Base-by-base conservation (phyloP, 2,329 filamentous ascomycete genomes). In the Penicillium sp. region DNA sequence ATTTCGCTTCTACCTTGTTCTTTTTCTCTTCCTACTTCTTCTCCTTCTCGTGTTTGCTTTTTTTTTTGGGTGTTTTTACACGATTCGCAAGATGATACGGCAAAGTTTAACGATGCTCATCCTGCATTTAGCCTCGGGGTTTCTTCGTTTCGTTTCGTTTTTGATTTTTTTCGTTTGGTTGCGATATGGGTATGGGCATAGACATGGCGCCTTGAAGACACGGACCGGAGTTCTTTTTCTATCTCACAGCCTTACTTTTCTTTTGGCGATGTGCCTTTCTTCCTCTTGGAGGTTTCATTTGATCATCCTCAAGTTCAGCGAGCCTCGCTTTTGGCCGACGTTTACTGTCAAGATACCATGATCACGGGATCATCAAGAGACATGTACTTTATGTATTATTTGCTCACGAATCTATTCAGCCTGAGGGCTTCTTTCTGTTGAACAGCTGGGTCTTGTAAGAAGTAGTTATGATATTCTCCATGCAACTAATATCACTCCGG, bases 321-420 rank as follows among this genome's bases (percentile, higher is more conserved):
- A 42, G 18, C 29, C 36, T 40, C 46, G 36, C 24, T 40, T 31
- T 50, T 40, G 34, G 50, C 46, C 42, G 18, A 39, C 29, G 41
- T 18, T 53, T 45, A 54, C 44, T 55, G 56, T 43, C 48, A 45
- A 50, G 44, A 48, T 55, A 29, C 48, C 45, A 60, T 32, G 56
- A 63, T 57, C 43, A 42, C 46, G 61, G 55, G 60, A 48, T 31
- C 54, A 54, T 60, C 50, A 54, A 58, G 59, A 59, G 57, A 59
- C 38, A 61, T 65, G 62, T 65, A 65, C 61, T 58, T 36, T 64
- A 62, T 65, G 61, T 62, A 65, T 56, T 53, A 62, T 65, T 45
- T 50, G 57, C 46, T 58, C 59, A 64, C 56, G 59, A 53, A 54
- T 47, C 47, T 47, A 52, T 41, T 10, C 48, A 31, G 52, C 54